Conservation (phyloP, 768 basidiomycete genomes). For the Lenzites betulinus region DNA sequence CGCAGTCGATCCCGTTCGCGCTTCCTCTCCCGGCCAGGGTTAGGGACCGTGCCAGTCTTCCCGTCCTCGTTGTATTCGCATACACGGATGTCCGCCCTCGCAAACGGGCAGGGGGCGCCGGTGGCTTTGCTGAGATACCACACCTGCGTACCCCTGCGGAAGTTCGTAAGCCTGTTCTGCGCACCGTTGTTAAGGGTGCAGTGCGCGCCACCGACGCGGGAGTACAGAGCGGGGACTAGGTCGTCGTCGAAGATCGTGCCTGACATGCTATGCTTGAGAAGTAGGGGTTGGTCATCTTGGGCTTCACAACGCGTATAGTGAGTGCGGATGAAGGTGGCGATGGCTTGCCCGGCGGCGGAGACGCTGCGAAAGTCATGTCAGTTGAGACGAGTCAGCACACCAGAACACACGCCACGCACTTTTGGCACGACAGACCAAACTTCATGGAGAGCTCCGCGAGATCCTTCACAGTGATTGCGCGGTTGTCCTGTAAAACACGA, state of each 20-base stretch:
- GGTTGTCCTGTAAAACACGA: slow-evolving; percentile 57
- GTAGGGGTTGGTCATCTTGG: slow-evolving; percentile 72
- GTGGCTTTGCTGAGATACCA: slow-evolving; percentile 81
- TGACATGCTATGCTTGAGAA: slow-evolving; percentile 70
- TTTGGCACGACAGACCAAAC: slow-evolving; percentile 72
- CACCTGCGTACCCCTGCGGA: slow-evolving; percentile 75
- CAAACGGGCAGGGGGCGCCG: slow-evolving; percentile 76
- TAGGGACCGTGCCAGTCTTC: slow-evolving; percentile 35
- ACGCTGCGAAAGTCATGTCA: slow-evolving; percentile 43
- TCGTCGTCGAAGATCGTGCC: slow-evolving; percentile 75
- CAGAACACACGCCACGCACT: slow-evolving; percentile 47
- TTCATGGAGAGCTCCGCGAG: slow-evolving; percentile 69
- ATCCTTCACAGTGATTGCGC: slow-evolving; percentile 86
- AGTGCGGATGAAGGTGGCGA: slow-evolving; percentile 78
- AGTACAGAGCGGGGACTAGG: slow-evolving; percentile 69
- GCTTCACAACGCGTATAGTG: slow-evolving; percentile 72
- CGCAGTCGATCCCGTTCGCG: slow-evolving; percentile 32
- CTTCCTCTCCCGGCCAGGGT: slow-evolving; percentile 32
- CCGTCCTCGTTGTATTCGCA: slow-evolving; percentile 64
- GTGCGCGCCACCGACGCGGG: slow-evolving; percentile 65
- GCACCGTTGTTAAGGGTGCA: slow-evolving; percentile 39
- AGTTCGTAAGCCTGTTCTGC: slow-evolving; percentile 60
- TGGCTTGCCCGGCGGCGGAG: slow-evolving; percentile 79
- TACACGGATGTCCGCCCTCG: slow-evolving; percentile 69
- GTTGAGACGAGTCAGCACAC: slow-evolving; percentile 1